These are phyloP conservation scores for Cyberlindnera suaveolens DNA, from an alignment of 805 yeast genomes.

Conservation along the genomic window DNA sequence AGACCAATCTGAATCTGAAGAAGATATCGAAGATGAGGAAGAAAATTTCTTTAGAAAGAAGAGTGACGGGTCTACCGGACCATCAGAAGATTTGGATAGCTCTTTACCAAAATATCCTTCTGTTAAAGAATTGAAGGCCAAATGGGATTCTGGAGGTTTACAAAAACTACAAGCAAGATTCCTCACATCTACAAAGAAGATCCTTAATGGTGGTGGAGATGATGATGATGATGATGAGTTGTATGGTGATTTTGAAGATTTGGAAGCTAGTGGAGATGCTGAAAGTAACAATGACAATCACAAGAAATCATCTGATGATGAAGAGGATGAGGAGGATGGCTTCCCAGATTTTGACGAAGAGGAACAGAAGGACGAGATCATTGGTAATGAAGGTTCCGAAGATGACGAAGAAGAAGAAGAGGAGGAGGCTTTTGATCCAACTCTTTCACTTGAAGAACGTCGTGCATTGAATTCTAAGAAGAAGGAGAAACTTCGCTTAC, in stretches of 20 bases:
- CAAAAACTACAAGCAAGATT: conserved; percentile 40
- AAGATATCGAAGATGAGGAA: conserved; percentile 32
- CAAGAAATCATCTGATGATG: conserved; percentile 23
- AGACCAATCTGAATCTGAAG: conserved; percentile 38
- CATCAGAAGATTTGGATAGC: conserved; percentile 31
- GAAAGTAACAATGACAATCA: conserved; percentile 15
- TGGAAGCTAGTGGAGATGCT: conserved; percentile 30
- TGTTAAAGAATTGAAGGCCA: conserved; percentile 37
- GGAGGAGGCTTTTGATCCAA: conserved; percentile 27
- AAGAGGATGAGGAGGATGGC: conserved; percentile 39
- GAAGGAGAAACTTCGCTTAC: conserved; percentile 82
- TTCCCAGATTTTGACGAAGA: conserved; percentile 29
- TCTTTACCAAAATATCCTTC: conserved; percentile 32
- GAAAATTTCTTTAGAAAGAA: conserved; percentile 55
- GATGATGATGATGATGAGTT: conserved; percentile 43
- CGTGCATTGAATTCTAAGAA: conserved; percentile 80
- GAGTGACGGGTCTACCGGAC: conserved; percentile 27
- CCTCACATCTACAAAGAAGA: conserved; percentile 46
- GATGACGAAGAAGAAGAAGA: conserved; percentile 27
- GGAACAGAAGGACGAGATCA: conserved; percentile 29
- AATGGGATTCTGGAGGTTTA: conserved; percentile 42
- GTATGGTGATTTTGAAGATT: conserved; percentile 53
- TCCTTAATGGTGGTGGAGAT: conserved; percentile 28
- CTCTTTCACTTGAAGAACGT: conserved; percentile 60
- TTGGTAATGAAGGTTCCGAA: not conserved